Percentiles rank a stretch among this genome's conserved stretches.
phyloP scores from a whole-genome alignment of 208 protist genomes.

The Leishmania amazonensis region DNA sequence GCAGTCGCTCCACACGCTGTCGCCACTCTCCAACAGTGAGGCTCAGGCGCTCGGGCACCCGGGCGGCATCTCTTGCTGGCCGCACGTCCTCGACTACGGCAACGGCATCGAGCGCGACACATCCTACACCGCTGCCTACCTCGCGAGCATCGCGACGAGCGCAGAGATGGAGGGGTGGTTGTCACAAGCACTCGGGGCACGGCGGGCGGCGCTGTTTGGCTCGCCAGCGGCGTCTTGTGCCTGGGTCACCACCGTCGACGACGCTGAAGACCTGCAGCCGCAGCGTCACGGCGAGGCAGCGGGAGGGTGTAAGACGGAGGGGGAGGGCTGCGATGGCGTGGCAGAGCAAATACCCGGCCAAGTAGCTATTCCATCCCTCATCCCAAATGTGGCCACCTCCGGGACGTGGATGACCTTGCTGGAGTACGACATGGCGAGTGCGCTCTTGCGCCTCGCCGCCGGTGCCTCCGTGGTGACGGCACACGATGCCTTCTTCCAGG shows the following conservation, averaged over 20 bases:
- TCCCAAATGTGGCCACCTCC: not conserved
- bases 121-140: conserved; percentile 47
- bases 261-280: not conserved
- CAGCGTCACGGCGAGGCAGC: not conserved
- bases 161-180: conserved; percentile 49
- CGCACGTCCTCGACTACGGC: conserved; percentile 44
- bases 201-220: conserved; percentile 15
- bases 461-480: not conserved
- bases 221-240: conserved; percentile 5
- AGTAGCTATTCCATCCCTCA: not conserved
- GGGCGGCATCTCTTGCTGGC: conserved; percentile 61
- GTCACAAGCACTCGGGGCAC: conserved; percentile 12
- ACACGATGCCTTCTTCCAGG: conserved; percentile 26
- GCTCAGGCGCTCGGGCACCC: conserved; percentile 27
- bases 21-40: conserved; percentile 15
- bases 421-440: conserved; percentile 35
- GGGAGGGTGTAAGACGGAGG: not conserved
- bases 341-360: not conserved
- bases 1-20: not conserved
- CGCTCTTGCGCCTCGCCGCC: conserved; percentile 28
- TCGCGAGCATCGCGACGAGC: conserved; percentile 41
- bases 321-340: not conserved
- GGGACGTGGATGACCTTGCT: conserved; percentile 24
- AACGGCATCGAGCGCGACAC: conserved; percentile 57
- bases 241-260: not conserved